These are phyloP conservation scores for Xylaria sp. DNA, from an alignment of 2,329 filamentous ascomycete genomes.

Conservation along the genomic window DNA sequence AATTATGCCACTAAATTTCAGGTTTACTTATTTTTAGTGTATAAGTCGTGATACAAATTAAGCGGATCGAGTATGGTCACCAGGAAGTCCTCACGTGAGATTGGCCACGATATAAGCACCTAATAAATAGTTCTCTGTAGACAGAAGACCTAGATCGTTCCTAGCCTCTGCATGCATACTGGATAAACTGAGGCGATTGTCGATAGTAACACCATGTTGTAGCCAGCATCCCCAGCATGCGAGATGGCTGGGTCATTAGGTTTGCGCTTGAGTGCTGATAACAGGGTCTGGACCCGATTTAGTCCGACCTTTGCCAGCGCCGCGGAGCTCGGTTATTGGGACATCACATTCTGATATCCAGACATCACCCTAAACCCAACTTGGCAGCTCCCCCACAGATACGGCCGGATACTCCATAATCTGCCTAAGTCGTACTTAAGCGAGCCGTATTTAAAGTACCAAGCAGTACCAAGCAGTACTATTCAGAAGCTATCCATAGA, in stretches of 20 bases:
- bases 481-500: too few relatives aligned
- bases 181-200: constrained; percentile 1
- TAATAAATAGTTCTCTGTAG: neutral
- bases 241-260: constrained; percentile 6
- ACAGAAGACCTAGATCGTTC: neutral
- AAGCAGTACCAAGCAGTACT: too few relatives aligned
- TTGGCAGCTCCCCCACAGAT: too few relatives aligned
- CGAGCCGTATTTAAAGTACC: too few relatives aligned
- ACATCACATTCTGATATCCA: too few relatives aligned
- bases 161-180: neutral
- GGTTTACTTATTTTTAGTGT: neutral
- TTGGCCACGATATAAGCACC: neutral
- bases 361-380: too few relatives aligned
- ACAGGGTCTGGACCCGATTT: constrained; percentile 1
- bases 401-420: too few relatives aligned
- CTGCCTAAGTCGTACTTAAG: too few relatives aligned
- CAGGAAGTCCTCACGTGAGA: neutral
- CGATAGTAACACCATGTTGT: neutral
- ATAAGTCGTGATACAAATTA: neutral
- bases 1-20: neutral
- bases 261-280: neutral
- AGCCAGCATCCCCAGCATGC: neutral
- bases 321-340: too few relatives aligned
- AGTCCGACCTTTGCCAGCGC: neutral
- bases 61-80: neutral